Percentiles rank a stretch among this genome's conserved stretches.
phyloP scores from a whole-genome alignment of 1,284 basidiomycete species.

The Papiliotrema flavescens region DNA sequence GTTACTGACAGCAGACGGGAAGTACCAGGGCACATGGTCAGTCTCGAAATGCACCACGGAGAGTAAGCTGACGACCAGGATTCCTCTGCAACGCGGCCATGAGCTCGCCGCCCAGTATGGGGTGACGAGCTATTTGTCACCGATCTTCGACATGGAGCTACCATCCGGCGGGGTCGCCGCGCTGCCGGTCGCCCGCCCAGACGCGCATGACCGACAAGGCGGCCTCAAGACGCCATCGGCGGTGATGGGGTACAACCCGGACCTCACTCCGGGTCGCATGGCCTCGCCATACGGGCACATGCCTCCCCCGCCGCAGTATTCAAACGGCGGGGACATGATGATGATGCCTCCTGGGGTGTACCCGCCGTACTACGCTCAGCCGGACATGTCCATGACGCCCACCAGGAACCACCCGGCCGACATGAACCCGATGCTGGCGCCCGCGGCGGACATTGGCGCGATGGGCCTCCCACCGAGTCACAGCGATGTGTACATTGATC shows the following conservation, averaged over 20 bases:
- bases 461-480: slow-evolving; percentile 31
- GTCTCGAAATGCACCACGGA: slow-evolving; percentile 15
- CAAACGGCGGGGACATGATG: slow-evolving; percentile 24
- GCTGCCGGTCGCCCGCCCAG: slow-evolving; percentile 33
- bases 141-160: slow-evolving; percentile 87
- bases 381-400: slow-evolving; percentile 14
- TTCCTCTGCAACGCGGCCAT: slow-evolving; percentile 83
- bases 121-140: slow-evolving; percentile 74
- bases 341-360: slow-evolving; percentile 20
- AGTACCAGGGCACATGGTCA: slow-evolving; percentile 98
- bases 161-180: slow-evolving; percentile 46
- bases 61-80: slow-evolving; percentile 56
- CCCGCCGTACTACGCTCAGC: slow-evolving; percentile 14
- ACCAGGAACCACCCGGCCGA: slow-evolving; percentile 8
- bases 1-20: slow-evolving; percentile 61
- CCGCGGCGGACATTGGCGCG: slow-evolving; percentile 36
- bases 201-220: slow-evolving; percentile 22
- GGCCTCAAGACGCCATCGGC: slow-evolving; percentile 17
- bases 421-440: slow-evolving; percentile 17
- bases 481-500: slow-evolving; percentile 40
- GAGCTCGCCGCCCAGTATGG: slow-evolving; percentile 88
- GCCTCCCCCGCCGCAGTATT: slow-evolving; percentile 31
- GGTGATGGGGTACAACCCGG: slow-evolving; percentile 15
- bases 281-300: slow-evolving; percentile 23
- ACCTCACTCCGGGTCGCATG: slow-evolving; percentile 9